phyloP scores from a whole-genome alignment of 225 moss, liverwort and hornwort species.

The Polytrichum commune region DNA sequence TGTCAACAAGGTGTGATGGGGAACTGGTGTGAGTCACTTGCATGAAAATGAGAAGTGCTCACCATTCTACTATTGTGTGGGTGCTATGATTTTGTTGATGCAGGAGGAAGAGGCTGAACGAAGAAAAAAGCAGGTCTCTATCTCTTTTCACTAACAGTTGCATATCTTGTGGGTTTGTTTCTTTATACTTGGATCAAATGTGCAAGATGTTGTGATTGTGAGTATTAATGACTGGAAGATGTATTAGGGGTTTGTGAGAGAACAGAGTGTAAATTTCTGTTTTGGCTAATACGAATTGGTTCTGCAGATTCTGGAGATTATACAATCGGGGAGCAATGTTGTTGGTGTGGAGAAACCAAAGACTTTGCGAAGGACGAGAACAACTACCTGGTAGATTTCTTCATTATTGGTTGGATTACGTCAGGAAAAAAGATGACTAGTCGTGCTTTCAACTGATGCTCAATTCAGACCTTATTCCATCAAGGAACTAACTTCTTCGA shows the following conservation, averaged over 20 bases:
- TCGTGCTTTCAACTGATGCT: slow-evolving; percentile 18
- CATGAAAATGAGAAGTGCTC: background rate
- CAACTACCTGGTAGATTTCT: slow-evolving; percentile 51
- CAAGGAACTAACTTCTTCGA: slow-evolving; percentile 22
- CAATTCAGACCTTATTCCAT: slow-evolving; percentile 3
- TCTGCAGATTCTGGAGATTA: slow-evolving; percentile 50
- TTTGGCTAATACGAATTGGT: background rate
- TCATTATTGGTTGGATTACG: slow-evolving; percentile 11
- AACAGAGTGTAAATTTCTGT: background rate
- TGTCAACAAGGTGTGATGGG: background rate
- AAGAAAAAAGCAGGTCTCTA: slow-evolving; percentile 48
- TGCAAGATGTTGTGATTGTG: background rate
- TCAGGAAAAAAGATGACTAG: slow-evolving; percentile 11
- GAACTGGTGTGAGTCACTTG: background rate
- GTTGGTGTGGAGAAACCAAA: slow-evolving; percentile 23
- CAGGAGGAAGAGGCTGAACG: slow-evolving; percentile 57
- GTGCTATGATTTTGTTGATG: slow-evolving; percentile 9
- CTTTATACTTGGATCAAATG: background rate
- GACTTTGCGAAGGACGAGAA: slow-evolving; percentile 58
- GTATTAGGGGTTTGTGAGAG: no score
- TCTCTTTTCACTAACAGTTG: background rate
- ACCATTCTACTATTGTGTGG: slow-evolving; percentile 8
- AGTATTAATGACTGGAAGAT: background rate
- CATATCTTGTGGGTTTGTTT: no score
- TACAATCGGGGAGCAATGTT: slow-evolving; percentile 26